Base-by-base conservation (phyloP, 148 eudicot genomes). In the Diospyros lotus region DNA sequence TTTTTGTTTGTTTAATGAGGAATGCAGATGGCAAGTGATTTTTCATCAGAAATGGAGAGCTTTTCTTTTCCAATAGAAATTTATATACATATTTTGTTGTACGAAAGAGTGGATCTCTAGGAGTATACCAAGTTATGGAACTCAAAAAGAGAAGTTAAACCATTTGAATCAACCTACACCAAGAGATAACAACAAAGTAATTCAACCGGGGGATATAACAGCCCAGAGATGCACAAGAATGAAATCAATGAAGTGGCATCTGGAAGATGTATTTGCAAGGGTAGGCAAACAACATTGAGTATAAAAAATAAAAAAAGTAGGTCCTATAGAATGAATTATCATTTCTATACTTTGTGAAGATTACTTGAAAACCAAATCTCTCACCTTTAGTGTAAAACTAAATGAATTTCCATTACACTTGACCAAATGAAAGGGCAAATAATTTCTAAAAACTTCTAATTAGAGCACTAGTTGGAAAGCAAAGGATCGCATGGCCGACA, bases 181-280 rank as follows among this genome's bases (percentile, higher is more conserved):
- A 83, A 80, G 64, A 70, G 81, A 39, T 71, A 76, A 64, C 65
- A 45, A 71, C 64, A 55, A 83, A 82, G 71, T 75, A 73, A 76
- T 80, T 77, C 78, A 75, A 39, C 80, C 76, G 69, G 77, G 70
- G 79, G 76, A 80, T 50, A 80, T 79, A 77, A 81, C 73, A 73
- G 80, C 76, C 69, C 73, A 82, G 75, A 82, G 68, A 80, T 83
- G 84, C 75, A 78, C 75, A 79, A 42, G 85, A 83, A 82, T 74
- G 83, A 68, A 82, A 84, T 76, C 71, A 80, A 79, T 82, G 78
- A 69, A 77, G 76, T 70, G 75, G 78, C 87, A 76, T 82, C 88
- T 71, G 76, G 81, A 77, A 73, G 84, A 81, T 73, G 71, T 52
- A 83, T 86, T 87, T 86, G 87, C 84, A 79, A 82, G 77, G 79